Evolutionary conservation across 306 rosid species (phyloP), one percentile per base, ranked within the genome.

Genomic region (Styphnolobium japonicum): DNA sequence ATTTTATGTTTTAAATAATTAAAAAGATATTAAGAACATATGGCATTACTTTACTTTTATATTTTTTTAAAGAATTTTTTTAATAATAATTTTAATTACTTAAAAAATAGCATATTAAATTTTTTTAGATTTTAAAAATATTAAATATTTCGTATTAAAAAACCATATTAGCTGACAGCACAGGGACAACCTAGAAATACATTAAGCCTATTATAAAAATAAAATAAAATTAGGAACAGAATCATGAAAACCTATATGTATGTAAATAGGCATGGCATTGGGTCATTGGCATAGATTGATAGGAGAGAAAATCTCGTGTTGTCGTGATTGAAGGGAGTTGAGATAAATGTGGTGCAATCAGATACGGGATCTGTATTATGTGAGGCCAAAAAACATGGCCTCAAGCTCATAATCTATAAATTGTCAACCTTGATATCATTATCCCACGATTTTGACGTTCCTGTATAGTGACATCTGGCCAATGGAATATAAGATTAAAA

Each of bases 271-370:
- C 29, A 64, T 23, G 56, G 11, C 60, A 53, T 43, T 46, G 75
- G 49, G 56, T 9, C 56, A 34, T 71, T 60, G 49, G 69, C 66
- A 60, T 53, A 36, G 18, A 31, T 53, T 53, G 65, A 61, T 33
- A 33, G 34, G 64, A 45, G 60, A 52, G 81, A 80, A 84, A 83
- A 52, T 81, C 12, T 62, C 55, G 40, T 25, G 80, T 62, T 82
- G 89, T 89, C 97, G 92, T 88, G 93, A 92, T 92, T 92, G 92
- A 90, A 90, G 93, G 96, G 79, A 63, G 84, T 78, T 77, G 79
- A 57, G 73, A 43, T 78, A 85, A 67, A 60, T 73, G 81, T 84
- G 89, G 83, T 81, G 85, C 89, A 73, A 84, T 86, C 78, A 73
- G 58, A 62, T 79, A 76, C 72, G 58, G 74, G 76, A 80, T 71